Conservation (phyloP, 2,329 filamentous ascomycete genomes). For the Drechslera avenae region DNA sequence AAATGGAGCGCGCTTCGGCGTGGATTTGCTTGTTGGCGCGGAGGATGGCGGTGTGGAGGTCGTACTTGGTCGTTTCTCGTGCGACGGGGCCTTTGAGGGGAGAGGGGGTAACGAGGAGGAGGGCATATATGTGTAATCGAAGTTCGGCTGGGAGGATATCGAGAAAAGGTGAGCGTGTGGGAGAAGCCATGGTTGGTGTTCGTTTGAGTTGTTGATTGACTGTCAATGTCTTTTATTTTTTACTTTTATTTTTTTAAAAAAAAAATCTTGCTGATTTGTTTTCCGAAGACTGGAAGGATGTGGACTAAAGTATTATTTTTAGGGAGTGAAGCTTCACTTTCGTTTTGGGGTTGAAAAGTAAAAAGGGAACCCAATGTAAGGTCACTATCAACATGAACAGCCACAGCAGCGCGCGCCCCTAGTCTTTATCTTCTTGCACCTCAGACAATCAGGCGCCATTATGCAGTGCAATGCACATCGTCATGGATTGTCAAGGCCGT, state of each 20-base stretch:
- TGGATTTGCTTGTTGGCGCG: slow-evolving; percentile 48
- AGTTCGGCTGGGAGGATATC: slow-evolving; percentile 39
- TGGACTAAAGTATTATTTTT: background rate
- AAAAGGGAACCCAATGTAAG: background rate
- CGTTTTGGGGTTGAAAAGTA: too few relatives aligned
- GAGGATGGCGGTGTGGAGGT: slow-evolving; percentile 45
- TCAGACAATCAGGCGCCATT: slow-evolving; percentile 1
- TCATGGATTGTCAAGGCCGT: slow-evolving; percentile 9
- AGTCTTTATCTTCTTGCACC: slow-evolving; percentile 10
- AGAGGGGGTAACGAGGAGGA: slow-evolving; percentile 28
- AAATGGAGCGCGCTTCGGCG: slow-evolving; percentile 49
- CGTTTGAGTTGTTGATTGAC: background rate
- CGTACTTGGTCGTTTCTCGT: slow-evolving; percentile 31
- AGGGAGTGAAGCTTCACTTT: slow-evolving; percentile 1
- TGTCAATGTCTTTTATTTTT: too few relatives aligned
- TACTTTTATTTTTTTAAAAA: too few relatives aligned
- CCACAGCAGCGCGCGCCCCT: slow-evolving; percentile 8
- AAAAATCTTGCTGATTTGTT: too few relatives aligned
- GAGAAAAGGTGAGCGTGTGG: slow-evolving; percentile 27
- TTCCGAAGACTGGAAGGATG: background rate
- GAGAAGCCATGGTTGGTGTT: slow-evolving; percentile 5
- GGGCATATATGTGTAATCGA: slow-evolving; percentile 36
- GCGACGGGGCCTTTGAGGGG: slow-evolving; percentile 30
- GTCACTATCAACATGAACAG: background rate
- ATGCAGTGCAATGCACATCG: slow-evolving; percentile 10